Conservation (phyloP, 2,329 filamentous ascomycete species). For the Apiospora arundinis region DNA sequence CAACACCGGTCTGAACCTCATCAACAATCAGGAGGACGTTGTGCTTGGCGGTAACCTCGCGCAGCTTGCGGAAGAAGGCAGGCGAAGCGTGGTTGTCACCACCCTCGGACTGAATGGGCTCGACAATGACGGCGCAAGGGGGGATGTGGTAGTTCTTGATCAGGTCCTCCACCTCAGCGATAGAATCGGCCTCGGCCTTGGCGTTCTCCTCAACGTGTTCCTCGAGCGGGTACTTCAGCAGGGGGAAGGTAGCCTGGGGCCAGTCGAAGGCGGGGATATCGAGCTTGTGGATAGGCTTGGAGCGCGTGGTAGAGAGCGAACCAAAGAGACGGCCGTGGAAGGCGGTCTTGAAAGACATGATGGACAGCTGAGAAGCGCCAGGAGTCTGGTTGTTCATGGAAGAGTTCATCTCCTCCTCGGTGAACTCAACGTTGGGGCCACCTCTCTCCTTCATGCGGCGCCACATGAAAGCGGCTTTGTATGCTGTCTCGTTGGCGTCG, state of each 20-base stretch:
- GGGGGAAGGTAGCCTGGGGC: conserved; percentile 88
- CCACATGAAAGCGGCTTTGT: conserved; percentile 97
- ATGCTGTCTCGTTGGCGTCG: conserved; percentile 92
- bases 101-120: conserved; percentile 93
- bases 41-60: conserved; percentile 78
- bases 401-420: conserved; percentile 73
- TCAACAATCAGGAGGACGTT: conserved; percentile 88
- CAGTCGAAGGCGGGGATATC: conserved; percentile 96
- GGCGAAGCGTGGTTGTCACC: conserved; percentile 93
- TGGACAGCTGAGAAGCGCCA: conserved; percentile 79
- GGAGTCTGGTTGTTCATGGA: conserved; percentile 83
- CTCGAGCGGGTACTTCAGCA: conserved; percentile 85
- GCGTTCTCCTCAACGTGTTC: conserved; percentile 81
- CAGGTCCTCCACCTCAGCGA: conserved; percentile 83
- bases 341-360: conserved; percentile 84
- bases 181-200: conserved; percentile 79
- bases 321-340: conserved; percentile 94
- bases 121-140: conserved; percentile 81
- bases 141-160: conserved; percentile 81
- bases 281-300: conserved; percentile 93
- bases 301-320: conserved; percentile 85
- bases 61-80: conserved; percentile 84
- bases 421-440: conserved; percentile 79
- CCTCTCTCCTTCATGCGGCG: conserved; percentile 82
- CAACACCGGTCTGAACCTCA: conserved; percentile 92